Evolutionary conservation across 2,329 filamentous ascomycete genomes (phyloP).

Genomic region (Neoarthrinium moseri): DNA sequence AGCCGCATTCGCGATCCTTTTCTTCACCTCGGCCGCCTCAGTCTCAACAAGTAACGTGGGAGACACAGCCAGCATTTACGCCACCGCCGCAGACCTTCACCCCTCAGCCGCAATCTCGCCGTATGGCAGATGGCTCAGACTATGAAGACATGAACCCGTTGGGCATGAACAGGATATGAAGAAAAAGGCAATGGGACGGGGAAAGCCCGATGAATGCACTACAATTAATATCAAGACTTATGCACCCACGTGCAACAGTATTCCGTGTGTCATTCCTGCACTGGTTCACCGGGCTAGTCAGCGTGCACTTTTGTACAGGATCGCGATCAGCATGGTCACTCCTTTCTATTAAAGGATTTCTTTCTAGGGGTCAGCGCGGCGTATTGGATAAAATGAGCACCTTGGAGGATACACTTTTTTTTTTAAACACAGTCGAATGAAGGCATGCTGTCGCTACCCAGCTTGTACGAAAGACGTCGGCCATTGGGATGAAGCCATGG

Average conservation of each 20-base stretch:
- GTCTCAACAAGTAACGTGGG: constrained; percentile 44
- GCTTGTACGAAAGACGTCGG: no score
- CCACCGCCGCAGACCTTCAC: constrained; percentile 10
- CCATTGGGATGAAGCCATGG: no score
- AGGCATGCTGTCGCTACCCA: no score
- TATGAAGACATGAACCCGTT: constrained; percentile 51
- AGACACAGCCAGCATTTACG: constrained; percentile 39
- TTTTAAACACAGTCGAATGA: no score
- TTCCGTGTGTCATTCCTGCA: constrained; percentile 6
- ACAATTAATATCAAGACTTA: constrained; percentile 1
- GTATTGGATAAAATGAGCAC: background rate
- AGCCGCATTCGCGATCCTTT: constrained; percentile 53
- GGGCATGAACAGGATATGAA: constrained; percentile 55
- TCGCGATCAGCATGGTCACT: no score
- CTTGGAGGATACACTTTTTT: no score
- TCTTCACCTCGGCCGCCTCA: constrained; percentile 53
- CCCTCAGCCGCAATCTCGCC: constrained; percentile 23
- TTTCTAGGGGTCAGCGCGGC: constrained; percentile 3
- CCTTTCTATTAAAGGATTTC: no score
- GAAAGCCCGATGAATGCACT: background rate
- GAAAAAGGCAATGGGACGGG: background rate
- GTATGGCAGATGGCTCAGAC: constrained; percentile 9
- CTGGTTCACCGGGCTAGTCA: no score
- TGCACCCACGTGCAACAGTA: constrained; percentile 6
- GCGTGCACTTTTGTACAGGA: no score